These are phyloP conservation scores for Apiospora phragmitis DNA, from an alignment of 2,329 filamentous ascomycete species.

Conservation along the genomic window DNA sequence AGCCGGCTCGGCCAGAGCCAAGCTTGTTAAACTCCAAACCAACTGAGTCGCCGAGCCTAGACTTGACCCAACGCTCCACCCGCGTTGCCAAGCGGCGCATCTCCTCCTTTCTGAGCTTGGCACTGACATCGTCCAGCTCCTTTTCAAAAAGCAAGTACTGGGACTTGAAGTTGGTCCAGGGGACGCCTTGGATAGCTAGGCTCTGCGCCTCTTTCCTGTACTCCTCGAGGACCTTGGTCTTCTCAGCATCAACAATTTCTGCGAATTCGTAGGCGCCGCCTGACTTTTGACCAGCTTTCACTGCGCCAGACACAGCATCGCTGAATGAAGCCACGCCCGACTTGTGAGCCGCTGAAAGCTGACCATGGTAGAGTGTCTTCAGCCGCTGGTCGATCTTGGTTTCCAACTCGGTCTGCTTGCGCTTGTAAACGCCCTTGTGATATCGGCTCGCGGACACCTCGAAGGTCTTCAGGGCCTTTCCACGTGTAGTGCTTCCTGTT, in stretches of 20 bases:
- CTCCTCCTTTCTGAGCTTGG: conserved; percentile 85
- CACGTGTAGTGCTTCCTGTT: conserved; percentile 70
- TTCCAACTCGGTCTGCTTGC: conserved; percentile 84
- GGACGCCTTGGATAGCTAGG: conserved; percentile 73
- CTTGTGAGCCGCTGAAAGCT: conserved; percentile 87
- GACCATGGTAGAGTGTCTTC: conserved; percentile 85
- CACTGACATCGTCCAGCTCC: conserved; percentile 86
- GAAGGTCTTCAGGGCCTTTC: conserved; percentile 78
- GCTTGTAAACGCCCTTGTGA: conserved; percentile 90
- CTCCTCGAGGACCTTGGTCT: conserved; percentile 69
- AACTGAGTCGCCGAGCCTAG: conserved; percentile 81
- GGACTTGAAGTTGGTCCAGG: conserved; percentile 85
- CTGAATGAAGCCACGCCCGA: conserved; percentile 80
- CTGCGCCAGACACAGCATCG: conserved; percentile 80
- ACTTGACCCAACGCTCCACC: conserved; percentile 91
- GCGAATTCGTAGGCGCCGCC: conserved; percentile 92
- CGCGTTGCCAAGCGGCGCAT: conserved; percentile 90
- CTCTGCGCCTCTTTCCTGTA: conserved; percentile 77
- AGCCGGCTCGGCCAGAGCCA: conserved; percentile 81
- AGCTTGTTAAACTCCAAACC: conserved; percentile 96
- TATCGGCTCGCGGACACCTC: conserved; percentile 90
- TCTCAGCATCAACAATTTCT: conserved; percentile 84
- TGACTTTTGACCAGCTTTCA: conserved; percentile 91
- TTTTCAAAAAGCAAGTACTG: conserved; percentile 81
- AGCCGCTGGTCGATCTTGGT: conserved; percentile 84